Conservation (phyloP, 306 rosid species). For the Vicia villosa region DNA sequence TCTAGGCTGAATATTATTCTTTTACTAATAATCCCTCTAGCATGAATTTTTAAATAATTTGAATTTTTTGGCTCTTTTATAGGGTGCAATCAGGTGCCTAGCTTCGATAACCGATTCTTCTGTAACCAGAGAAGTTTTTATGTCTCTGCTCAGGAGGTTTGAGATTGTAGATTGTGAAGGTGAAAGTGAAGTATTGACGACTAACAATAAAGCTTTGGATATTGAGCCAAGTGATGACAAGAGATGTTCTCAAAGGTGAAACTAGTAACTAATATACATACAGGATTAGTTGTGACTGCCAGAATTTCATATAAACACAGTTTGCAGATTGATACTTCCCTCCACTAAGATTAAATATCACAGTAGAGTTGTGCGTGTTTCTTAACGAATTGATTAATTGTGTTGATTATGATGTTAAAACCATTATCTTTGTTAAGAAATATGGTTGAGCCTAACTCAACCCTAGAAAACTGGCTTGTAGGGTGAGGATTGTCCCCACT, state of each 20-base stretch:
- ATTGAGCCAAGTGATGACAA: slow-evolving; percentile 44
- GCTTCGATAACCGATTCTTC: slow-evolving; percentile 82
- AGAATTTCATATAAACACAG: background rate
- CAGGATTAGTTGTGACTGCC: background rate
- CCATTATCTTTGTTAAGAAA: no score
- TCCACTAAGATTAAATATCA: no score
- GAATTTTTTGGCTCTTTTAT: slow-evolving; percentile 29
- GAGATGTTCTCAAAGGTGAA: slow-evolving; percentile 61
- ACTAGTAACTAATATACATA: slow-evolving; percentile 11
- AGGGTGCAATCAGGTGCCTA: slow-evolving; percentile 88
- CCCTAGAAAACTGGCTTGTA: no score
- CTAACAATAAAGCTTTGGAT: slow-evolving; percentile 37
- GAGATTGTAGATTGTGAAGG: slow-evolving; percentile 48
- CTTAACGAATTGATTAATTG: no score
- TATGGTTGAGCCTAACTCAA: no score
- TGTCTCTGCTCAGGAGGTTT: slow-evolving; percentile 59
- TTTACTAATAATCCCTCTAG: background rate
- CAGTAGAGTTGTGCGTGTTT: no score
- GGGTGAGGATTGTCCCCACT: no score
- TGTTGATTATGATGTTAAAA: no score
- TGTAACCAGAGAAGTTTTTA: slow-evolving; percentile 51
- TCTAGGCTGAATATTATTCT: background rate
- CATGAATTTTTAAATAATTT: slow-evolving; percentile 12
- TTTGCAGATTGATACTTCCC: background rate
- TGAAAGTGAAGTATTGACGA: slow-evolving; percentile 44